Conservation (phyloP, 1,284 basidiomycete genomes). For the Exobasidium cylindrosporum region DNA sequence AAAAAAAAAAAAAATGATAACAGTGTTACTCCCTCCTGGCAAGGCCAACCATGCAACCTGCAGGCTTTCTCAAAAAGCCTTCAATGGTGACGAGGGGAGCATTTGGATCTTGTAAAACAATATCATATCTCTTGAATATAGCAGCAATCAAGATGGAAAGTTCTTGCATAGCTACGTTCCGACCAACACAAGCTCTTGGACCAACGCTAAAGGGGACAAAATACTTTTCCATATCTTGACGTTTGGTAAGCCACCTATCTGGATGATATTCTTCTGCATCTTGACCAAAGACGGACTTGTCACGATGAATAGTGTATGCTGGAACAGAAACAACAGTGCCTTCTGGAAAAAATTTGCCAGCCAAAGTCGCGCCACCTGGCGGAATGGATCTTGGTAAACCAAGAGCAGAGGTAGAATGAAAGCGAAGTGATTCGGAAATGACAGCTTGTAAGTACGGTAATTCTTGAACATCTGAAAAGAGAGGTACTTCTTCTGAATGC, state of each 20-base stretch:
- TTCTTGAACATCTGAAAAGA: slow-evolving; percentile 34
- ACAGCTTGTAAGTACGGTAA: slow-evolving; percentile 64
- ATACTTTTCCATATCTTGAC: slow-evolving; percentile 39
- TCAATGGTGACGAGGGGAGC: slow-evolving; percentile 36
- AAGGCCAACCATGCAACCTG: slow-evolving; percentile 29
- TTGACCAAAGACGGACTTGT: slow-evolving; percentile 69
- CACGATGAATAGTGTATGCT: slow-evolving; percentile 74
- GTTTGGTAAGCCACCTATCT: slow-evolving; percentile 69
- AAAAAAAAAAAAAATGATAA: background rate
- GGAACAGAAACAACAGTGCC: slow-evolving; percentile 59
- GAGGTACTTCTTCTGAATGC: slow-evolving; percentile 38
- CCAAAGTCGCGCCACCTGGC: slow-evolving; percentile 30
- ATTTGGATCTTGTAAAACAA: slow-evolving; percentile 36
- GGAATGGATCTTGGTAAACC: slow-evolving; percentile 62
- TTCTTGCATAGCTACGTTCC: slow-evolving; percentile 47
- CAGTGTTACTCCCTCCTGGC: slow-evolving; percentile 24
- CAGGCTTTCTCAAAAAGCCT: slow-evolving; percentile 45
- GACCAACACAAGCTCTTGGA: slow-evolving; percentile 44
- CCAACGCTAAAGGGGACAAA: slow-evolving; percentile 46
- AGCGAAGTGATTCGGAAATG: slow-evolving; percentile 75
- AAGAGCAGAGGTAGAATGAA: slow-evolving; percentile 71
- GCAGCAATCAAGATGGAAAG: slow-evolving; percentile 37
- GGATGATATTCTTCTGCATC: slow-evolving; percentile 70
- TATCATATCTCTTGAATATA: slow-evolving; percentile 39
- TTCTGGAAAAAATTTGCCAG: slow-evolving; percentile 62